Evolutionary conservation across 805 yeast genomes (phyloP).

Genomic region (Suhomyces vadensis): DNA sequence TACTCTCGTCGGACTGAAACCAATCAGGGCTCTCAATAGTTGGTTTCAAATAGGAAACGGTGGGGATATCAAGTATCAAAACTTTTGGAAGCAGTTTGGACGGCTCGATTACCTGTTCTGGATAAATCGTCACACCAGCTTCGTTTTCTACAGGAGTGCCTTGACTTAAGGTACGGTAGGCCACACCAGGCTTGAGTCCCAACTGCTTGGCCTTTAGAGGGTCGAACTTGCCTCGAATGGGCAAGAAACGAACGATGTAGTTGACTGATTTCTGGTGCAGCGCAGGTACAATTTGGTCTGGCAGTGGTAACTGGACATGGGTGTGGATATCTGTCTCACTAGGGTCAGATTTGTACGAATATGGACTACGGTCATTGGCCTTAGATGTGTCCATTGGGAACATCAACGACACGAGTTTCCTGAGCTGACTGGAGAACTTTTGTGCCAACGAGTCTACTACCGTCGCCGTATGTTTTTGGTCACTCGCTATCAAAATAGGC

Average conservation of each 20-base stretch:
- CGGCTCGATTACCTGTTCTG: conserved; percentile 73
- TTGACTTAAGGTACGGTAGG: conserved; percentile 57
- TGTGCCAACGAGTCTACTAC: not conserved
- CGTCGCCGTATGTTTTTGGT: not conserved
- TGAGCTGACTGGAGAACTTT: conserved; percentile 18
- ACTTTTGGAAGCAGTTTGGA: conserved; percentile 58
- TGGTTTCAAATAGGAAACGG: conserved; percentile 38
- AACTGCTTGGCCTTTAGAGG: conserved; percentile 62
- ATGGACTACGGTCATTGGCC: conserved; percentile 39
- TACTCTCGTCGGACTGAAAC: conserved; percentile 33
- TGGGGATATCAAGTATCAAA: conserved; percentile 74
- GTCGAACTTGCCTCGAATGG: conserved; percentile 76
- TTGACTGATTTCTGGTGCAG: conserved; percentile 51
- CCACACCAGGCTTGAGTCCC: conserved; percentile 67
- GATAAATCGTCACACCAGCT: conserved; percentile 57
- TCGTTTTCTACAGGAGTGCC: conserved; percentile 59
- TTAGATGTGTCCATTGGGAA: conserved; percentile 52
- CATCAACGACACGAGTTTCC: conserved; percentile 51
- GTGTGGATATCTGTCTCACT: conserved; percentile 40
- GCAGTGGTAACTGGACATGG: conserved; percentile 35
- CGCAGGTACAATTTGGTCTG: conserved; percentile 23
- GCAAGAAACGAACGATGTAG: conserved; percentile 66
- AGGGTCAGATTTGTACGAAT: conserved; percentile 39
- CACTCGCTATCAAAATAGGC: conserved; percentile 32
- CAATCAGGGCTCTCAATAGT: conserved; percentile 28